phyloP scores from a whole-genome alignment of 73 alveolate genomes.

The Paramecium bursaria region DNA sequence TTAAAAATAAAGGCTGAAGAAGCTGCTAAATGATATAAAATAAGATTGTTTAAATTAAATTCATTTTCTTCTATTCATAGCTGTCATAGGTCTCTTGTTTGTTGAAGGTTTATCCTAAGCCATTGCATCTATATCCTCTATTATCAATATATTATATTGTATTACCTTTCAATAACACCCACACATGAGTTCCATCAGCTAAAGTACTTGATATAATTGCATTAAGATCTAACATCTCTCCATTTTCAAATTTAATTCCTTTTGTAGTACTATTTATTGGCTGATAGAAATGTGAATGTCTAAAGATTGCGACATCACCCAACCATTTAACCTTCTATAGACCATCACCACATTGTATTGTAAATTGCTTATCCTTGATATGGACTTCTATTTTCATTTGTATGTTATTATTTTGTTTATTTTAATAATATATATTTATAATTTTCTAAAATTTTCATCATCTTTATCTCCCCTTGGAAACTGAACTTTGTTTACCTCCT shows the following conservation, averaged over 20 bases:
- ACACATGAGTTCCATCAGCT: slow-evolving; percentile 68
- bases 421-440: too few relatives aligned
- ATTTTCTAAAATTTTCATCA: too few relatives aligned
- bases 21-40: too few relatives aligned
- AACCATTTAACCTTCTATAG: slow-evolving; percentile 66
- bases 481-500: too few relatives aligned
- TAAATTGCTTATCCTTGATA: slow-evolving; percentile 65
- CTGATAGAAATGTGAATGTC: slow-evolving; percentile 65
- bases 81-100: slow-evolving; percentile 56
- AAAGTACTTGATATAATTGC: slow-evolving; percentile 60
- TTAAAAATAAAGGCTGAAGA: too few relatives aligned
- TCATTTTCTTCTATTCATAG: slow-evolving; percentile 41
- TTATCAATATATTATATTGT: background rate
- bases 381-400: slow-evolving; percentile 66
- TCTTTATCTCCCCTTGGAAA: too few relatives aligned
- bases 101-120: background rate
- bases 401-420: too few relatives aligned
- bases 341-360: slow-evolving; percentile 71
- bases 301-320: slow-evolving; percentile 70
- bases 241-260: slow-evolving; percentile 75
- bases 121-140: slow-evolving; percentile 69
- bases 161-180: slow-evolving; percentile 72
- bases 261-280: slow-evolving; percentile 59
- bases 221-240: slow-evolving; percentile 69
- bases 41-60: too few relatives aligned